These are phyloP conservation scores for Tylopilus balloui DNA, from an alignment of 768 basidiomycete species.

Conservation along the genomic window DNA sequence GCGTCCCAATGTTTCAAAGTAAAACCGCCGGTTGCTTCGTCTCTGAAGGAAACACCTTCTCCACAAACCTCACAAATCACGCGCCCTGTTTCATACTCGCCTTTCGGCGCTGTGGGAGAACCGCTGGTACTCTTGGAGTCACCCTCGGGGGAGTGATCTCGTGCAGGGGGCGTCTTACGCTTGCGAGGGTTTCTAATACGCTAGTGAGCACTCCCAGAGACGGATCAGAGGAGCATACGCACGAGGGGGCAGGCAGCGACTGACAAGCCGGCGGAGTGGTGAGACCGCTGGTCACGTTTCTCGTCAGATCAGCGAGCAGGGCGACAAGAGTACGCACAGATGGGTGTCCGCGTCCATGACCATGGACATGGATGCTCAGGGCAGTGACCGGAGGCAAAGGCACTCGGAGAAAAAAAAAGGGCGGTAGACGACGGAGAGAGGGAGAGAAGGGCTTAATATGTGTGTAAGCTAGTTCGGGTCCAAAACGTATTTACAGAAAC, in stretches of 20 bases:
- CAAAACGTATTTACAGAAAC: conserved; percentile 39
- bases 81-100: conserved; percentile 62
- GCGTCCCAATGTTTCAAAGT: conserved; percentile 68
- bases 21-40: conserved; percentile 58
- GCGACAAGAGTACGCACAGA: conserved; percentile 15
- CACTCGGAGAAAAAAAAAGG: conserved; percentile 6
- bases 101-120: conserved; percentile 26
- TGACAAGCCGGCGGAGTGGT: conserved; percentile 13
- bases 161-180: conserved; percentile 35
- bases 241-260: conserved; percentile 16
- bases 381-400: neutral
- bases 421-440: conserved; percentile 13
- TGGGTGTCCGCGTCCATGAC: conserved; percentile 19
- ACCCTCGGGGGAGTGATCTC: conserved; percentile 16
- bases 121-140: conserved; percentile 8
- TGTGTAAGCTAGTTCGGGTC: conserved; percentile 33
- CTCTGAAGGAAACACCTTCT: conserved; percentile 59
- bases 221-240: conserved; percentile 19
- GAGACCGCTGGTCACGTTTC: conserved; percentile 12
- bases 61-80: conserved; percentile 66
- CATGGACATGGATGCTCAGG: conserved; percentile 9
- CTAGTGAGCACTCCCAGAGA: conserved; percentile 12
- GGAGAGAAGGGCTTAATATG: conserved; percentile 32
- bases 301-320: conserved; percentile 14
- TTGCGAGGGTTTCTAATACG: conserved; percentile 35